These are phyloP conservation scores for Clonostachys chloroleuca DNA, from an alignment of 2,329 filamentous ascomycete species.

Conservation along the genomic window DNA sequence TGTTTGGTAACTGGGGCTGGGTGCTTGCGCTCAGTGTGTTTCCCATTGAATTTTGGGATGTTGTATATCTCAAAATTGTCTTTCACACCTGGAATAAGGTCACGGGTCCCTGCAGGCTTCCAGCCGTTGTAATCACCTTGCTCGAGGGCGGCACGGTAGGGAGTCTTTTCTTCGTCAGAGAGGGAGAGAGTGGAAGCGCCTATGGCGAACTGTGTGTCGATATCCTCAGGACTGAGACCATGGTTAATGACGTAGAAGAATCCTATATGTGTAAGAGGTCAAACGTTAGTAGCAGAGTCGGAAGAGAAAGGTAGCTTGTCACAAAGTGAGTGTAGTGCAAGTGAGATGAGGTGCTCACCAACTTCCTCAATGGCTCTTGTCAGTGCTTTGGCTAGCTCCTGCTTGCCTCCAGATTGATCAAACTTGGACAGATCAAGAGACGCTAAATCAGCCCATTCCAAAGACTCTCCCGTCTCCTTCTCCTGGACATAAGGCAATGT, in stretches of 20 bases:
- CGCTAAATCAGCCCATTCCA: conserved; percentile 49
- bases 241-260: conserved; percentile 61
- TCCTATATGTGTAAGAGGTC: conserved; percentile 11
- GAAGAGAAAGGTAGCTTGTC: neutral
- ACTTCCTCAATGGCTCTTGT: conserved; percentile 45
- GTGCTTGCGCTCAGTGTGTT: conserved; percentile 33
- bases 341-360: neutral
- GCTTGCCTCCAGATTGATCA: conserved; percentile 45
- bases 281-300: neutral
- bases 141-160: conserved; percentile 42
- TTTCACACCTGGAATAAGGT: conserved; percentile 21
- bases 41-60: conserved; percentile 37
- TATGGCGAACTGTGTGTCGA: conserved; percentile 55
- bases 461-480: neutral
- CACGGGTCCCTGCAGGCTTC: conserved; percentile 33
- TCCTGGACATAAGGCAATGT: neutral
- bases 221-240: conserved; percentile 50
- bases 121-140: conserved; percentile 52
- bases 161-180: conserved; percentile 51
- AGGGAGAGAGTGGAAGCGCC: conserved; percentile 52
- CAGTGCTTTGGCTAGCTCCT: conserved; percentile 44
- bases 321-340: neutral
- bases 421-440: conserved; percentile 51
- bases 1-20: conserved; percentile 40
- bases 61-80: conserved; percentile 36